phyloP scores from a whole-genome alignment of 495 filamentous ascomycete genomes.

The Aspergillus baeticus region DNA sequence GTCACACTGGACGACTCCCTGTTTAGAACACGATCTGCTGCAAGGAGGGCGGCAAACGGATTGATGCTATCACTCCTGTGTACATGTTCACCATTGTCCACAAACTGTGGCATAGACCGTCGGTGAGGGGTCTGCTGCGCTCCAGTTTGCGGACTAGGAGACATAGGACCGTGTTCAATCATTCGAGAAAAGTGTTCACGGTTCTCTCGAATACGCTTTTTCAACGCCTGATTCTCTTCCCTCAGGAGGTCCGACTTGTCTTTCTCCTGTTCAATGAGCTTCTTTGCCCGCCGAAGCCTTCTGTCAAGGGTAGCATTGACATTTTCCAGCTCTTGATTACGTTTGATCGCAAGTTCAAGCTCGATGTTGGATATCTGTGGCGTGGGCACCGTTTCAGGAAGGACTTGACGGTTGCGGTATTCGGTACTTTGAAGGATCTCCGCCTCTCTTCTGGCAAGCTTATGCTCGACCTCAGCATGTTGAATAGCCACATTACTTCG shows the following conservation, averaged over 20 bases:
- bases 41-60: conserved; percentile 73
- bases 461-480: conserved; percentile 86
- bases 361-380: conserved; percentile 35
- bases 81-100: conserved; percentile 37
- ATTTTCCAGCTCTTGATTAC: conserved; percentile 59
- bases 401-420: conserved; percentile 40
- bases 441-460: conserved; percentile 87
- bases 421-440: conserved; percentile 71
- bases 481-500: conserved; percentile 84
- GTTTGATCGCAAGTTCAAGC: conserved; percentile 43
- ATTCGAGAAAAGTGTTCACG: conserved; percentile 76
- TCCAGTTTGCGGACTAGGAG: conserved; percentile 42
- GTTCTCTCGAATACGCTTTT: conserved; percentile 83
- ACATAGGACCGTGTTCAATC: conserved; percentile 51
- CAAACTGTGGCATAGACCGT: conserved; percentile 47
- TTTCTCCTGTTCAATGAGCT: conserved; percentile 69
- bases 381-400: conserved; percentile 34
- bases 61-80: conserved; percentile 45
- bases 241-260: conserved; percentile 44
- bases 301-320: conserved; percentile 63
- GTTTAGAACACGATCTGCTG: conserved; percentile 71
- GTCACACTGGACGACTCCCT: conserved; percentile 69
- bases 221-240: conserved; percentile 73
- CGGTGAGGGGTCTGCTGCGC: conserved; percentile 45
- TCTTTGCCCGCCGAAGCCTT: conserved; percentile 69